These are phyloP conservation scores for Hypseocharis bilobata DNA, from an alignment of 441 rosid genomes.

Conservation along the genomic window DNA sequence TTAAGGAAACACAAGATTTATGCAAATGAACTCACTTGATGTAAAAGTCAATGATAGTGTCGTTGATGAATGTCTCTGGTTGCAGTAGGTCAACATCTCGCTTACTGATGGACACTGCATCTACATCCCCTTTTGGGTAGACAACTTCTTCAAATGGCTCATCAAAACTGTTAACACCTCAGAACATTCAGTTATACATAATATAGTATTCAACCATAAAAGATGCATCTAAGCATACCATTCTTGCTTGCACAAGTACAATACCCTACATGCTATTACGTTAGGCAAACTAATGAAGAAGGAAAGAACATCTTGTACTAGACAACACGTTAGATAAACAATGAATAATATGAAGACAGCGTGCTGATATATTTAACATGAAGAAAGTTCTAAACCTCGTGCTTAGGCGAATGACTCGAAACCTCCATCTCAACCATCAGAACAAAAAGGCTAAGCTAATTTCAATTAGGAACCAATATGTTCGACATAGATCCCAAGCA, in stretches of 20 bases:
- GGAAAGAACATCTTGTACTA: not conserved
- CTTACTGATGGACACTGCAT: conserved; percentile 58
- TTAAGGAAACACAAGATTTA: conserved; percentile 6
- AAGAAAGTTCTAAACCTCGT: too few relatives aligned
- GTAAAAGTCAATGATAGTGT: conserved; percentile 84
- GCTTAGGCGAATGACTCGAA: too few relatives aligned
- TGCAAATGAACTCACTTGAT: conserved; percentile 47
- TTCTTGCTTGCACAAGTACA: not conserved
- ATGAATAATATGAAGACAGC: too few relatives aligned
- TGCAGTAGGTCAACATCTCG: conserved; percentile 64
- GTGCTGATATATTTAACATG: too few relatives aligned
- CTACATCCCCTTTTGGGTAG: conserved; percentile 76
- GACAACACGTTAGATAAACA: not conserved
- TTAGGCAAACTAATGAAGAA: too few relatives aligned
- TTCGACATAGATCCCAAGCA: not conserved
- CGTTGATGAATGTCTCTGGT: conserved; percentile 75
- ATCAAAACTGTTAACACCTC: conserved; percentile 59
- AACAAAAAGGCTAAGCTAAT: not conserved
- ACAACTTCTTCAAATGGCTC: conserved; percentile 73
- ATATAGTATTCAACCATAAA: not conserved
- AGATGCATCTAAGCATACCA: not conserved
- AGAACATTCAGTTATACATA: conserved; percentile 18
- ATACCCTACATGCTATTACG: too few relatives aligned
- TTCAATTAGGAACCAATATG: not conserved
- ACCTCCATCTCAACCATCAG: too few relatives aligned